Base-by-base conservation (phyloP, 495 filamentous ascomycete species). In the Aspergillus sclerotiicarbonarius region DNA sequence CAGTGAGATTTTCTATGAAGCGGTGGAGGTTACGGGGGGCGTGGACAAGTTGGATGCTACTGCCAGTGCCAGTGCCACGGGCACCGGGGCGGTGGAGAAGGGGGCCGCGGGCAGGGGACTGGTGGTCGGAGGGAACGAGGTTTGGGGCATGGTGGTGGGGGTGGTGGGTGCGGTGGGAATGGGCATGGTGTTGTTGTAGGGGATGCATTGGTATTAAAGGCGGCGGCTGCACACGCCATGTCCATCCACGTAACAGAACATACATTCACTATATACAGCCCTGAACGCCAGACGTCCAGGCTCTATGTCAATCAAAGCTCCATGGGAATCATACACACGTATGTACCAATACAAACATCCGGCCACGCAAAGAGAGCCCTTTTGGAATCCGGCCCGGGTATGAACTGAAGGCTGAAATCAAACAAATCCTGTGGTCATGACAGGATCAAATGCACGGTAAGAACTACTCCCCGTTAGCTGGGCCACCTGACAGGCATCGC, bases 371-470 rank as follows among this genome's bases (percentile, higher is more conserved):
- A 63, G 31, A 52, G 16, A 41, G 31, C 12, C 41, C 37, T 61
- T 57, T 57, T 50, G 10, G 43, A 52, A 59, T 58, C 55, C 55
- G 55, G 45, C 45, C 54, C 31, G 59, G 52, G 59, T 59, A 61
- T 61, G 62, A 60, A 32, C 39, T 31, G 49, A 51, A 32, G 7
- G 32, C n/a, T n/a, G n/a, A 39, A 25, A 21, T 13, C 20, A 39
- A 43, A 51, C 12, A 35, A 51, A 15, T 6, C 20, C 15, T 44
- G 33, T 19, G 21, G 33, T n/a, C 58, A 63, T 59, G 49, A 57
- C 53, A 56, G 30, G 52, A 68, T 79, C 72, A 79, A 71, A 79
- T 79, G 61, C 75, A 77, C 19, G 76, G 76, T 51, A 79, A 60
- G 64, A 79, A 79, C 76, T 79, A 15, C 3, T 3, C 16, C 12